These are phyloP conservation scores for Hemisphaericaspora xylofermentans DNA, from an alignment of 1,139 yeast genomes.

Conservation along the genomic window DNA sequence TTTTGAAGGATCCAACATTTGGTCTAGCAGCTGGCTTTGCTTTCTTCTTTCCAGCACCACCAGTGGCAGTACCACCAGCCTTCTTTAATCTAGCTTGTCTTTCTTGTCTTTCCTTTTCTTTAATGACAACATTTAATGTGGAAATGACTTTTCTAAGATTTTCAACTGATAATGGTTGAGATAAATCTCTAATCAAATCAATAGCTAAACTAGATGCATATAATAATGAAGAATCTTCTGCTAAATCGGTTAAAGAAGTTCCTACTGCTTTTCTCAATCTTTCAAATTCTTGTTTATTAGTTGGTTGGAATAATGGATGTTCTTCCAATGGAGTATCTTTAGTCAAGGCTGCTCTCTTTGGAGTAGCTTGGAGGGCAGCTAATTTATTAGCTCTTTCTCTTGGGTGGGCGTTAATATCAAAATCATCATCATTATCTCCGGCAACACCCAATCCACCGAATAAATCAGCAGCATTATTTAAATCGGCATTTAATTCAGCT, in stretches of 20 bases:
- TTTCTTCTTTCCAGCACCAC: constrained; percentile 95
- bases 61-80: constrained; percentile 83
- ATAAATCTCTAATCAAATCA: constrained; percentile 81
- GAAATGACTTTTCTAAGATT: constrained; percentile 83
- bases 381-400: constrained; percentile 55
- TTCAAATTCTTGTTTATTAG: constrained; percentile 78
- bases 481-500: constrained; percentile 81
- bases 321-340: constrained; percentile 68
- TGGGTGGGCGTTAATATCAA: constrained; percentile 53
- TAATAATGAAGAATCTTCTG: constrained; percentile 61
- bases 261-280: constrained; percentile 77
- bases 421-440: constrained; percentile 29
- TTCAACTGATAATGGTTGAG: constrained; percentile 79
- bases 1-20: constrained; percentile 69
- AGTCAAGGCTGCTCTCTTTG: constrained; percentile 41
- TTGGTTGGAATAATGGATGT: constrained; percentile 80
- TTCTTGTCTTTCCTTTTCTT: constrained; percentile 87
- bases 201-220: constrained; percentile 77
- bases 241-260: constrained; percentile 62
- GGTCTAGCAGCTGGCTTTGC: constrained; percentile 74
- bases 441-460: constrained; percentile 83
- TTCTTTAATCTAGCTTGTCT: constrained; percentile 78
- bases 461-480: constrained; percentile 89
- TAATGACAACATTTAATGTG: constrained; percentile 76
- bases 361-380: constrained; percentile 46